Base-by-base conservation (phyloP, 371 early-diverging fungal species). In the Apophysomyces elegans region DNA sequence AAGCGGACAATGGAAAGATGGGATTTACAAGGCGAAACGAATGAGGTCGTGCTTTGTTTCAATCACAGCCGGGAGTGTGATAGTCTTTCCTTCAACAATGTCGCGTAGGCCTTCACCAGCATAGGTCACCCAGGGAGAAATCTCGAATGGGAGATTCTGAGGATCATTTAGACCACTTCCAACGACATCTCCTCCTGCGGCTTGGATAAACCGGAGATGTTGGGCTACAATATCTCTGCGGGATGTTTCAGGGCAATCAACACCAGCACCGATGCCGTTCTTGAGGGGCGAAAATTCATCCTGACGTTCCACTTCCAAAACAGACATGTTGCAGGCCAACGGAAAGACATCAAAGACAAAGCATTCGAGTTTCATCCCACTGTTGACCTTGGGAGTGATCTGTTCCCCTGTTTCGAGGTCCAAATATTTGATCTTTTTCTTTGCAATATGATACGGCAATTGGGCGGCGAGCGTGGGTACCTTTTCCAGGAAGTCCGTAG, bases 311-410 rank as follows among this genome's bases (percentile, higher is more conserved):
- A 92, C 93, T 76, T 96, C 96, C 37, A 97, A 84, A 38, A 98
- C 96, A 37, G 96, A 95, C 84, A 98, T 84, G 59, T 84, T 64
- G 64, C 92, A 74, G 21, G 93, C 90, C 72, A 86, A 93, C 47
- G 97, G 97, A 84, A 99, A 93, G 16, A 98, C 96, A 74, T 97
- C 97, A 84, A 97, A 97, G 56, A 97, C 94, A 75, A 97, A 97
- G 77, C 93, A 88, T 83, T 99, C 99, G 45, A 99, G 88, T 83
- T 99, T 99, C 87, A 97, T 95, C 50, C 98, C 99, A 69, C 96
- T 96, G 73, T 90, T 89, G 57, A 84, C 84, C 66, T 87, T 86
- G 45, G 97, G 97, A 3, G 78, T 59, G 47, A 93, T 76, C 18
- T 72, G 63, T 64, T 89, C 87, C 38, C 95, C 96, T 7, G 93